These are phyloP conservation scores for Chenopodium formosanum DNA, from an alignment of 148 eudicot species.

Conservation along the genomic window DNA sequence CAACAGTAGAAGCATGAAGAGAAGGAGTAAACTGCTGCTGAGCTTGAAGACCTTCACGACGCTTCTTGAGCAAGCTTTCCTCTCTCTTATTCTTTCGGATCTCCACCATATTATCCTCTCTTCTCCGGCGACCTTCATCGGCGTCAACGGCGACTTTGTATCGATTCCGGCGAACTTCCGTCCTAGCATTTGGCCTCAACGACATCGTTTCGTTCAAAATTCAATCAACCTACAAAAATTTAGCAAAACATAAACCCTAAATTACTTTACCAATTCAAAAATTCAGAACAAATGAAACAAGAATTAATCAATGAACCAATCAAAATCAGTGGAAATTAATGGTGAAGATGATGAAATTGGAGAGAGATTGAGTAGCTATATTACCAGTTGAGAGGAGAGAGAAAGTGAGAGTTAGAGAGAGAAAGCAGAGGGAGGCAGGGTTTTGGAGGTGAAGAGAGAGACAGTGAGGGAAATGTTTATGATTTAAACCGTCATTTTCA, in stretches of 20 bases:
- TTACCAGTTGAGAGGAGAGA: background rate
- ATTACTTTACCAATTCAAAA: conserved; percentile 1
- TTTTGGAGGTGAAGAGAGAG: conserved; percentile 10
- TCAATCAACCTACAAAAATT: background rate
- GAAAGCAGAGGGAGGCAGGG: background rate
- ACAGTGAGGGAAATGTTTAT: background rate
- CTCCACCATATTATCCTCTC: conserved; percentile 79
- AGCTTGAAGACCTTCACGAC: conserved; percentile 59
- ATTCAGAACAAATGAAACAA: background rate
- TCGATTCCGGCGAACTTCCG: conserved; percentile 56
- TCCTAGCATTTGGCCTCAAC: conserved; percentile 47
- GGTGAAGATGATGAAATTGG: background rate
- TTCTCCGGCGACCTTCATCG: conserved; percentile 72
- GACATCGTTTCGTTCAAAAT: conserved; percentile 30
- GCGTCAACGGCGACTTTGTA: conserved; percentile 79
- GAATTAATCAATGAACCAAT: background rate
- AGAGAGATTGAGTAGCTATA: background rate
- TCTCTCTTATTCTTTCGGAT: conserved; percentile 66
- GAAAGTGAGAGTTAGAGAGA: background rate
- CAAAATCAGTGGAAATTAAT: background rate
- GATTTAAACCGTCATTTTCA: conserved; percentile 20
- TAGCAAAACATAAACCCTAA: conserved; percentile 17
- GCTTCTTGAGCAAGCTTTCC: conserved; percentile 72
- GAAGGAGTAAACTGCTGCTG: conserved; percentile 32
- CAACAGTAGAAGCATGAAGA: conserved; percentile 33